A percentile compares a stretch with the other conserved stretches of the same genome.
These are phyloP conservation scores for Xylariaceae sp. DNA, from an alignment of 2,329 filamentous ascomycete species.

Conservation along the genomic window DNA sequence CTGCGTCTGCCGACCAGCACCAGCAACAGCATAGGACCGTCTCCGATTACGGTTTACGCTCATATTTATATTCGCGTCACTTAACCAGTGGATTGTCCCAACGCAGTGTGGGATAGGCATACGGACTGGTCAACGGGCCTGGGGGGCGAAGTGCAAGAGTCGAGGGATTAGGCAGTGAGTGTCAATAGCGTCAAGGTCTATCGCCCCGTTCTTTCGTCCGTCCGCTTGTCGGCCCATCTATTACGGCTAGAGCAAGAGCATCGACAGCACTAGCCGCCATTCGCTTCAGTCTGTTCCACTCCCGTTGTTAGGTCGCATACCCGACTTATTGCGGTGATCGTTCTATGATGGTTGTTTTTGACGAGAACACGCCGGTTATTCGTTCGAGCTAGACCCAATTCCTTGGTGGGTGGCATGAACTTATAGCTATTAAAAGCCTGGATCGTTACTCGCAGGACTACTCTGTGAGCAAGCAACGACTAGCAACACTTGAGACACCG, in stretches of 20 bases:
- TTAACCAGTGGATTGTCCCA: constrained; percentile 1
- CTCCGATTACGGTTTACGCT: background rate
- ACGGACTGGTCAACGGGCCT: constrained; percentile 5
- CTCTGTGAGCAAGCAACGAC: constrained; percentile 13
- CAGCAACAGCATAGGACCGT: background rate
- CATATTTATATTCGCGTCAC: constrained; percentile 6
- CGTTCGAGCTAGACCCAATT: constrained; percentile 27
- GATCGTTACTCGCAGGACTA: constrained; percentile 26
- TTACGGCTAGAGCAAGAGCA: constrained; percentile 4
- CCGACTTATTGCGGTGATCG: constrained; percentile 20
- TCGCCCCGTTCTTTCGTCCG: background rate
- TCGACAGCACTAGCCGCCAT: constrained; percentile 6
- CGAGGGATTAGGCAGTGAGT: constrained; percentile 6
- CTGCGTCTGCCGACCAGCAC: constrained; percentile 19
- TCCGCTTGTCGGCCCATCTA: background rate
- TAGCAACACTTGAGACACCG: constrained; percentile 17
- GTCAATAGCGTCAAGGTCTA: background rate
- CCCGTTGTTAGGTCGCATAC: constrained; percentile 23
- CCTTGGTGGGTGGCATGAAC: constrained; percentile 25
- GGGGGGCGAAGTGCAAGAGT: constrained; percentile 7
- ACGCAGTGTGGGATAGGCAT: constrained; percentile 2
- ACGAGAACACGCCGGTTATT: constrained; percentile 22
- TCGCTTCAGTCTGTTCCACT: constrained; percentile 9
- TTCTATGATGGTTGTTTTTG: constrained; percentile 30
- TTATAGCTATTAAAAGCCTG: constrained; percentile 23